Evolutionary conservation across 345 rosid species (phyloP), one percentile per base, ranked within the genome.

Genomic region (Lagerstroemia speciosa): DNA sequence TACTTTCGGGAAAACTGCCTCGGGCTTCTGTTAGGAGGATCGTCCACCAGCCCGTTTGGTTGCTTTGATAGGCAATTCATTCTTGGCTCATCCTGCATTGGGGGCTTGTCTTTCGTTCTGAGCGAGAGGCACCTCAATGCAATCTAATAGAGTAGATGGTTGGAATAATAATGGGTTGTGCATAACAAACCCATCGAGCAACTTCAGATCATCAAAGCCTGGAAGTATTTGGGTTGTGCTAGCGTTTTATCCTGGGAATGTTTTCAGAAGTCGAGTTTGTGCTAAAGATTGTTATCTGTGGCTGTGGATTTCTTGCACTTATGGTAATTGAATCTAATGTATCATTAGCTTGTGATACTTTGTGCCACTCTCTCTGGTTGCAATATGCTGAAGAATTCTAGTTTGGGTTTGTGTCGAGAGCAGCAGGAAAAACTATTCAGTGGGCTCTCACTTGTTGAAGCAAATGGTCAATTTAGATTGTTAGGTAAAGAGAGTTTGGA

Each of bases 1-100:
- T 40, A 70, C 68, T 34, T 27, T 26, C 31, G 32, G 3, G 67
- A 17, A 34, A 37, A 22, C 17, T 52, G 5, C 3, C 40, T 15
- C 14, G 69, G 69, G 32, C 66, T 57, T 70, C 15, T 65, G 82
- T 43, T 57, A 57, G 69, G 36, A 66, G 75, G 80, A 65, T 74
- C 19, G 76, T 58, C 75, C 77, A 10, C 36, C 65, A 66, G 10
- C 15, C 79, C 68, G 68, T 79, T 83, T 78, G 92, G 84, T 82
- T 86, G 86, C 78, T 26, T 45, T 24, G 65, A 58, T 73, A 82
- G 99, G 99, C 99, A 91, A 91, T 55, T 91, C 99, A 89, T 94
- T 89, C 97, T 94, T 94, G 89, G 89, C 89, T 85, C 84, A 72
- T 32, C 22, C 20, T 12, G 71, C 76, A 67, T 79, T 71, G 57